phyloP scores from a whole-genome alignment of 2,329 filamentous ascomycete species.

The Fusarium sp. region DNA sequence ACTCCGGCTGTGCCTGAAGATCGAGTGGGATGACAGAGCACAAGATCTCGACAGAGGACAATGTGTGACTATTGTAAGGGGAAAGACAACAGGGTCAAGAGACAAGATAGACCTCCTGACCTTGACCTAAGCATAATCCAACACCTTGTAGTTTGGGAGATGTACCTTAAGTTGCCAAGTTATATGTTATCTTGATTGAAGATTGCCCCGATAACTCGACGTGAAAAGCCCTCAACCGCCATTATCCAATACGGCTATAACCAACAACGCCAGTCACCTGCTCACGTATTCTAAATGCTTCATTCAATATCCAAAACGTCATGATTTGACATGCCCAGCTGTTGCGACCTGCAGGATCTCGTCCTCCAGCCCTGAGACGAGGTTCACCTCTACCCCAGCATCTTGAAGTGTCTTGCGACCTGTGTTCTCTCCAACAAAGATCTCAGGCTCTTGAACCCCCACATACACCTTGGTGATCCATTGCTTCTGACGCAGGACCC shows the following conservation, averaged over 20 bases:
- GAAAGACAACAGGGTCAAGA: background rate
- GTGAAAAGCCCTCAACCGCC: background rate
- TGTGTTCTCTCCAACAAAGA: conserved; percentile 86
- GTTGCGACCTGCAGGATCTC: conserved; percentile 87
- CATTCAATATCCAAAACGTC: background rate
- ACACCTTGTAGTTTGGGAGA: background rate
- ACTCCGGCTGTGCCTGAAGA: background rate
- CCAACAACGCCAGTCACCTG: background rate
- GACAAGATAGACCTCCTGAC: background rate
- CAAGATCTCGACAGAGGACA: conserved; percentile 12
- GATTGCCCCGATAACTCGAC: background rate
- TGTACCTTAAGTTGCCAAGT: background rate
- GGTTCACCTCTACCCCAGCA: conserved; percentile 79
- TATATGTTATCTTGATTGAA: background rate
- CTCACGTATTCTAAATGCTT: no score
- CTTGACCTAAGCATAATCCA: background rate
- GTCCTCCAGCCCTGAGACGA: conserved; percentile 80
- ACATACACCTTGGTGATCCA: conserved; percentile 85
- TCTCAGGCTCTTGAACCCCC: conserved; percentile 89
- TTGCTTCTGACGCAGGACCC: conserved; percentile 73
- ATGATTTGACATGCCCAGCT: conserved; percentile 73
- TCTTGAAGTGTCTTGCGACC: conserved; percentile 77
- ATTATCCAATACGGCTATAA: background rate
- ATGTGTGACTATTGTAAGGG: conserved; percentile 14
- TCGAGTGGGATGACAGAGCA: conserved; percentile 17